Evolutionary conservation across 176 grass and related monocot species (phyloP).

Genomic region (sorghum (Sorghum bicolor)): DNA sequence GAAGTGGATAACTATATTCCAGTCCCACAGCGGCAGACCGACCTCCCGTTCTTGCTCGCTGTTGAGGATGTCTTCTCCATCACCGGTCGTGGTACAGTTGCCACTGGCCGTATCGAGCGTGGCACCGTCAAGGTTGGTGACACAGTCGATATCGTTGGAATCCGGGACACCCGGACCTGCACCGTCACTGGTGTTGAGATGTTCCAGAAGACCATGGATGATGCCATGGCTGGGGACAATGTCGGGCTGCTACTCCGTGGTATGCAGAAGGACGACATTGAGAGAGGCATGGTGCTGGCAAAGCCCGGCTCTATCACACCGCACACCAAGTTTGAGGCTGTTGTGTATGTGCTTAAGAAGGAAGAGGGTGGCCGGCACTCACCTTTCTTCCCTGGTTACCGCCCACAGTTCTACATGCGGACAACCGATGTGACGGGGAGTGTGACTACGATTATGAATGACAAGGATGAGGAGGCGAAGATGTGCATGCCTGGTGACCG

Average conservation of each 20-base stretch:
- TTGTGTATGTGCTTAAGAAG: constrained; percentile 91
- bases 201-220: constrained; percentile 92
- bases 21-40: constrained; percentile 75
- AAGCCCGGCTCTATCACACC: constrained; percentile 75
- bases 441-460: constrained; percentile 77
- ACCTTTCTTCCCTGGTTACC: constrained; percentile 77
- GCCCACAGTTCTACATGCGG: constrained; percentile 91
- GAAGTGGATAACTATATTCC: constrained; percentile 68
- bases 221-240: constrained; percentile 91
- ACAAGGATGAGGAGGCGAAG: constrained; percentile 96
- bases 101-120: constrained; percentile 89
- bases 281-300: constrained; percentile 83
- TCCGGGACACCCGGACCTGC: constrained; percentile 68
- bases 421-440: constrained; percentile 81
- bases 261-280: constrained; percentile 72
- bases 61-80: constrained; percentile 95
- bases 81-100: constrained; percentile 79
- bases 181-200: constrained; percentile 91
- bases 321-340: constrained; percentile 82
- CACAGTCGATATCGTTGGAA: constrained; percentile 65
- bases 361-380: constrained; percentile 93
- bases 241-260: constrained; percentile 74
- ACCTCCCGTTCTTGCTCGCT: constrained; percentile 85
- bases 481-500: constrained; percentile 91
- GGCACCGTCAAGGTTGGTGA: constrained; percentile 78